These are phyloP conservation scores for Megacollybia marginata DNA, from an alignment of 768 basidiomycete genomes.

Conservation along the genomic window DNA sequence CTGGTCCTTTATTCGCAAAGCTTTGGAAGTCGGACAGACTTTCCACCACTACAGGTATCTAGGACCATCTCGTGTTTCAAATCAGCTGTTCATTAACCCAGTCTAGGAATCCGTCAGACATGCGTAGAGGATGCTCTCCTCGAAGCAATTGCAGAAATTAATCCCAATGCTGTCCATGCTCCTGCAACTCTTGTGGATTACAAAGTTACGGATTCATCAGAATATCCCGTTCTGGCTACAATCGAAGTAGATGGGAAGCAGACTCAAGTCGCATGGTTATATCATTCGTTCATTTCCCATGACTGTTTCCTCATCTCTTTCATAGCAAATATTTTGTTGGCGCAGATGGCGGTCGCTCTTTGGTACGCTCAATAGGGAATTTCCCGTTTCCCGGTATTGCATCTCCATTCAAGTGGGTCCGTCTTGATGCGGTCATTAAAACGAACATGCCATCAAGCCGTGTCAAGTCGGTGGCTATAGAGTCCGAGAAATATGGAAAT, in stretches of 20 bases:
- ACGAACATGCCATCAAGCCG: constrained; percentile 3
- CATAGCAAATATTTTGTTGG: constrained; percentile 5
- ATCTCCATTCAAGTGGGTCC: constrained; percentile 8
- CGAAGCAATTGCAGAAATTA: background rate
- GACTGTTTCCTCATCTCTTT: constrained; percentile 5
- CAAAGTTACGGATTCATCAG: background rate
- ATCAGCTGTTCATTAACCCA: background rate
- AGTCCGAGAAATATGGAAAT: constrained; percentile 2
- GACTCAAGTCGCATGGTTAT: background rate
- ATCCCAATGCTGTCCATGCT: background rate
- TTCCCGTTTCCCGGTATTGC: constrained; percentile 6
- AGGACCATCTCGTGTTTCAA: background rate
- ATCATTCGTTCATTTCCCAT: constrained; percentile 1
- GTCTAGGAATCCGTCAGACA: background rate
- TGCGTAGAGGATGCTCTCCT: background rate
- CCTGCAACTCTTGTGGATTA: background rate
- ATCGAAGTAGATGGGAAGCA: background rate
- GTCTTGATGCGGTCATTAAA: constrained; percentile 9
- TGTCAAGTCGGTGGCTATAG: background rate
- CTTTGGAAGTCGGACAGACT: background rate
- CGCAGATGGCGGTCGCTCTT: constrained; percentile 9
- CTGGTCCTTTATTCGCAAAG: background rate
- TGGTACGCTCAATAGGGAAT: constrained; percentile 8
- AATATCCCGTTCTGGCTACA: background rate
- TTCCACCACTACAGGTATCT: background rate